Evolutionary conservation across 192 early-diverging fungal species (phyloP).

Genomic region (Coemansia sp.): DNA sequence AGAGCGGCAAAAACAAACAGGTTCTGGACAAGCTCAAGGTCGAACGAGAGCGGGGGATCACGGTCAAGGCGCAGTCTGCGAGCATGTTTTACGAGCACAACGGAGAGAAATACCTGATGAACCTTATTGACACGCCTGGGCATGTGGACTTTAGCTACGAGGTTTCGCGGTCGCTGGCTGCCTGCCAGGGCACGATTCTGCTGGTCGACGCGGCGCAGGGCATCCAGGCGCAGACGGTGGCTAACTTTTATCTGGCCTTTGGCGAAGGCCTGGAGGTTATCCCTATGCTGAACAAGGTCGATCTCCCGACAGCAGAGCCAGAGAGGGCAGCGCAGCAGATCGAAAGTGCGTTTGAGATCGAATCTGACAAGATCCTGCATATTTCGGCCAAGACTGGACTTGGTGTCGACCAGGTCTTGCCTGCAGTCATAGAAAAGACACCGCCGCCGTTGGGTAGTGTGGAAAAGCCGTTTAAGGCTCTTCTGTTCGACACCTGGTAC

Average conservation of each 20-base stretch:
- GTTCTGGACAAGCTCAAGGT: conserved; percentile 96
- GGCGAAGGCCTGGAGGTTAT: conserved; percentile 81
- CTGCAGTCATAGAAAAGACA: conserved; percentile 73
- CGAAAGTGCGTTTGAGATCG: conserved; percentile 84
- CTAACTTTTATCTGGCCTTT: conserved; percentile 95
- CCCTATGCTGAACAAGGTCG: conserved; percentile 94
- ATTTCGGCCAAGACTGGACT: conserved; percentile 89
- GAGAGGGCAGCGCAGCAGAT: conserved; percentile 77
- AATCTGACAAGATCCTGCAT: conserved; percentile 59
- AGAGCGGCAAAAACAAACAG: conserved; percentile 73
- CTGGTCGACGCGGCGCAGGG: conserved; percentile 94
- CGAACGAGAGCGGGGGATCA: conserved; percentile 94
- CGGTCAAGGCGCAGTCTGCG: conserved; percentile 90
- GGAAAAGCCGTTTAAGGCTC: conserved; percentile 71
- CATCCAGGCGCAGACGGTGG: conserved; percentile 97
- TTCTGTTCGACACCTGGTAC: conserved; percentile 98
- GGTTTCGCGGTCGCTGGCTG: conserved; percentile 88
- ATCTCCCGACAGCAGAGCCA: conserved; percentile 85
- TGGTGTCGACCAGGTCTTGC: conserved; percentile 73
- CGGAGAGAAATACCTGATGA: conserved; percentile 81
- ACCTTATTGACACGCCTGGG: conserved; percentile 94
- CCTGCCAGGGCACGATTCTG: conserved; percentile 90
- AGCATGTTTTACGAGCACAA: conserved; percentile 92
- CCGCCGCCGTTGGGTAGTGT: conserved; percentile 71
- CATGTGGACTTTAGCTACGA: conserved; percentile 96